Percentiles rank a stretch among this genome's conserved stretches.
These are phyloP conservation scores for Bryum argenteum DNA, from an alignment of 225 moss, liverwort and hornwort genomes.

Conservation along the genomic window DNA sequence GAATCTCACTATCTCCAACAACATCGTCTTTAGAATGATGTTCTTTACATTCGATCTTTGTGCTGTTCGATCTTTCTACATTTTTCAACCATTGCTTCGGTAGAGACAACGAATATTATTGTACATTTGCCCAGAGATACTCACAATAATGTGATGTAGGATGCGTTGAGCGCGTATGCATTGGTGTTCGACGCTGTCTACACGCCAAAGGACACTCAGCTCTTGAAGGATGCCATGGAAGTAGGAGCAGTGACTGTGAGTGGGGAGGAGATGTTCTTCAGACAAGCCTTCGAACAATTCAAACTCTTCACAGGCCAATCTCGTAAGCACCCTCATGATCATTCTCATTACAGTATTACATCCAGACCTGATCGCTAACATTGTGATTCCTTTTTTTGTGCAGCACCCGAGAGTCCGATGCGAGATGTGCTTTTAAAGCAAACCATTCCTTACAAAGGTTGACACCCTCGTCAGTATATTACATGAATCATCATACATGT, in stretches of 20 bases:
- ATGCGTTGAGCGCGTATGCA: slow-evolving; percentile 74
- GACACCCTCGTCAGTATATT: slow-evolving; percentile 29
- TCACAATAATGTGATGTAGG: slow-evolving; percentile 32
- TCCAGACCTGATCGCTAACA: slow-evolving; percentile 3
- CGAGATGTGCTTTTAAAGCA: slow-evolving; percentile 39
- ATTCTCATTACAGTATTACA: no score
- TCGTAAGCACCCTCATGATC: slow-evolving; percentile 31
- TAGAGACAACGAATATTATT: neutral
- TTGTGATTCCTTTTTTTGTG: slow-evolving; percentile 26
- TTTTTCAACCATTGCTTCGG: neutral
- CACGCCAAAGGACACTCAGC: slow-evolving; percentile 75
- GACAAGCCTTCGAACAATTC: slow-evolving; percentile 88
- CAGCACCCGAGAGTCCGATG: slow-evolving; percentile 50
- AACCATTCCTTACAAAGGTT: slow-evolving; percentile 48
- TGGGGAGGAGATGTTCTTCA: slow-evolving; percentile 90
- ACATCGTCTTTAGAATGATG: neutral
- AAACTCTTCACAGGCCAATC: slow-evolving; percentile 68
- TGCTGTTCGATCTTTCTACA: neutral
- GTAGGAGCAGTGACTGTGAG: slow-evolving; percentile 69
- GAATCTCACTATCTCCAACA: no score
- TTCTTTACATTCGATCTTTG: no score
- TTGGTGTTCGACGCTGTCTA: slow-evolving; percentile 98
- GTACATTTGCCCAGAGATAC: neutral
- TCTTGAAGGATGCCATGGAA: slow-evolving; percentile 75
- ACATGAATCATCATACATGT: slow-evolving; percentile 12